These are phyloP conservation scores for Aureobasidium sp. DNA, from an alignment of 2,329 filamentous ascomycete genomes.

Conservation along the genomic window DNA sequence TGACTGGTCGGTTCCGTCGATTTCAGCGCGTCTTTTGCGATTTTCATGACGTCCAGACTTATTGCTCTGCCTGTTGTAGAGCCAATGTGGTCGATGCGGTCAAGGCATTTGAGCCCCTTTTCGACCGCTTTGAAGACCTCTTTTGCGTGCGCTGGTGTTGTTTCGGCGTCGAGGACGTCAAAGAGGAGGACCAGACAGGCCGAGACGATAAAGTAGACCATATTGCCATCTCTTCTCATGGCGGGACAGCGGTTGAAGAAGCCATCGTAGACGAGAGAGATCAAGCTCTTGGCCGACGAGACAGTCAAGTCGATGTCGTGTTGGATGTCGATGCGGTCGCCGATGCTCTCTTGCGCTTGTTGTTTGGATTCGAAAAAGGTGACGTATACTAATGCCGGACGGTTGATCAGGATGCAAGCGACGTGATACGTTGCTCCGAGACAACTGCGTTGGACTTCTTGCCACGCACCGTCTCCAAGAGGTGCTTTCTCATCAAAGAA, in stretches of 20 bases:
- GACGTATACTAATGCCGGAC: constrained; percentile 12
- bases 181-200: constrained; percentile 12
- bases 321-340: constrained; percentile 11
- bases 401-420: not conserved
- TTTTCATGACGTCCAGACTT: constrained; percentile 17
- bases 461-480: not conserved
- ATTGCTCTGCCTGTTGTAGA: constrained; percentile 14
- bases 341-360: constrained; percentile 15
- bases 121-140: constrained; percentile 9
- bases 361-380: constrained; percentile 11
- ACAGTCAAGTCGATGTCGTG: constrained; percentile 7
- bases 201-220: constrained; percentile 14
- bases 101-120: constrained; percentile 11
- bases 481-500: not conserved
- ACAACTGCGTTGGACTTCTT: constrained; percentile 6
- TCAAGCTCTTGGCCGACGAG: not conserved
- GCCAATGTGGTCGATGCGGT: constrained; percentile 11
- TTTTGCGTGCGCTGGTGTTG: constrained; percentile 7
- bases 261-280: not conserved
- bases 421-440: constrained; percentile 10
- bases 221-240: constrained; percentile 11
- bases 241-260: constrained; percentile 14
- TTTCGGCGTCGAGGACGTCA: constrained; percentile 14
- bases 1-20: not conserved
- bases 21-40: constrained; percentile 15